These are phyloP conservation scores for Allodekkera sacchari DNA, from an alignment of 805 yeast species.

Conservation along the genomic window DNA sequence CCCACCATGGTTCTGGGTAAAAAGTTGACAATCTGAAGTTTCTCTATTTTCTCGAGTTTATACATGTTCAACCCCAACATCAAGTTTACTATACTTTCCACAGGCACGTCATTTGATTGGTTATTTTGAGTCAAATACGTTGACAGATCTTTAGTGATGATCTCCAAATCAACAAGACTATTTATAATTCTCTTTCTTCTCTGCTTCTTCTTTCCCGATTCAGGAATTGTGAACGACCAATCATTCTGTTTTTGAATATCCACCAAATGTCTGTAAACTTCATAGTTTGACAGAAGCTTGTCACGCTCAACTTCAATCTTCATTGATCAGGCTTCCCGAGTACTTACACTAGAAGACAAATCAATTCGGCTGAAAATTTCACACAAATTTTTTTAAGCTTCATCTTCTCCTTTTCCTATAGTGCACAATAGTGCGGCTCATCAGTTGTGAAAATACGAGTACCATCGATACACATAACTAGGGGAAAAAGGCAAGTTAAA, in stretches of 20 bases:
- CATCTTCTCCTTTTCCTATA: no score
- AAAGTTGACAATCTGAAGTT: constrained; percentile 72
- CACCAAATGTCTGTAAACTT: constrained; percentile 48
- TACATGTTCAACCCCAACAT: constrained; percentile 40
- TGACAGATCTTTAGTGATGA: constrained; percentile 38
- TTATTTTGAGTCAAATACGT: constrained; percentile 31
- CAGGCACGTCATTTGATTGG: constrained; percentile 26
- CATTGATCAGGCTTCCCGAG: no score
- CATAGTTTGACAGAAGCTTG: constrained; percentile 54
- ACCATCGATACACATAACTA: no score
- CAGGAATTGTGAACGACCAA: constrained; percentile 34
- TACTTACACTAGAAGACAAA: not conserved
- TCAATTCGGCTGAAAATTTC: constrained; percentile 2
- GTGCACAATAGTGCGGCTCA: no score
- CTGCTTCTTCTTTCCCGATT: constrained; percentile 8
- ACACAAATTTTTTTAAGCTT: no score
- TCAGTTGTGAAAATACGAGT: no score
- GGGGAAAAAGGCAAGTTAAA: no score
- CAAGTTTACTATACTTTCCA: constrained; percentile 22
- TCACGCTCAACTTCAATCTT: constrained; percentile 45
- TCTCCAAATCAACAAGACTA: constrained; percentile 39
- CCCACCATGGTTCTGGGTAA: constrained; percentile 76
- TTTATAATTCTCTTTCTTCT: constrained; percentile 21
- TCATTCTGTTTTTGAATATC: constrained; percentile 37
- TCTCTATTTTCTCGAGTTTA: constrained; percentile 71